A percentile compares a stretch with the other conserved stretches of the same genome.
Conservation (phyloP, 2,329 filamentous ascomycete genomes). For the Colletotrichum echinochloae region DNA sequence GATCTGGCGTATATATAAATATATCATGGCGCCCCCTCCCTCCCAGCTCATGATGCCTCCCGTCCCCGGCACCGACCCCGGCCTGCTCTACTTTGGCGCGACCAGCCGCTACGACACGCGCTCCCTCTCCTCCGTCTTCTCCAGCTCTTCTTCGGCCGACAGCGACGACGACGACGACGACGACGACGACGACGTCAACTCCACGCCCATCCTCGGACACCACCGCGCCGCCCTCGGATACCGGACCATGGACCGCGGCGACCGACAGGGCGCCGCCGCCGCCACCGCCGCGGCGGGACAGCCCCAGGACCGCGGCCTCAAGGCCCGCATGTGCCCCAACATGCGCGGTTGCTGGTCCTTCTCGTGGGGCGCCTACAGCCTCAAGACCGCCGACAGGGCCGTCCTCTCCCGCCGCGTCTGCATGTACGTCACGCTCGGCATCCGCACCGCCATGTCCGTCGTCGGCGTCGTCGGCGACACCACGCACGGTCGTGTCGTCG, state of each 20-base stretch:
- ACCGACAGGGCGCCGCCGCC: not conserved
- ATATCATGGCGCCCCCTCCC: slow-evolving; percentile 10
- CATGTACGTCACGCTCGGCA: slow-evolving; percentile 33
- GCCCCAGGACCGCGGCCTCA: slow-evolving; percentile 6
- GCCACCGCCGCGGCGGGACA: not conserved
- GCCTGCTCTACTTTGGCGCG: slow-evolving; percentile 1
- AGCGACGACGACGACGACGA: not conserved
- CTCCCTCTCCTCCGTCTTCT: not conserved
- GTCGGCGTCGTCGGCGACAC: slow-evolving; percentile 17
- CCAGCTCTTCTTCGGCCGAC: not conserved
- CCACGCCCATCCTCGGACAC: not conserved
- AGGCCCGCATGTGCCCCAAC: slow-evolving; percentile 26
- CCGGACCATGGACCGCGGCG: not conserved
- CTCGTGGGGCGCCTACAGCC: slow-evolving; percentile 31
- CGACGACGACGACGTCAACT: not conserved
- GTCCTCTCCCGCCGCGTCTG: slow-evolving; percentile 30
- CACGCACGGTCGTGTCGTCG: not conserved
- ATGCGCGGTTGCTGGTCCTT: slow-evolving; percentile 36
- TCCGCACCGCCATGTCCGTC: slow-evolving; percentile 27
- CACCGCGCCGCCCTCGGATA: not conserved
- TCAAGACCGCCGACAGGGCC: slow-evolving; percentile 28
- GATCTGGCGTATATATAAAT: too few relatives aligned
- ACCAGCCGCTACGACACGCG: not conserved
- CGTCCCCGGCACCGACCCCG: slow-evolving; percentile 10
- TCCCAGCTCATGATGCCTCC: slow-evolving; percentile 14